Percentiles rank a stretch among this genome's conserved stretches.
phyloP scores from a whole-genome alignment of 352 stramenopile species.

The Peronosclerospora sorghi region DNA sequence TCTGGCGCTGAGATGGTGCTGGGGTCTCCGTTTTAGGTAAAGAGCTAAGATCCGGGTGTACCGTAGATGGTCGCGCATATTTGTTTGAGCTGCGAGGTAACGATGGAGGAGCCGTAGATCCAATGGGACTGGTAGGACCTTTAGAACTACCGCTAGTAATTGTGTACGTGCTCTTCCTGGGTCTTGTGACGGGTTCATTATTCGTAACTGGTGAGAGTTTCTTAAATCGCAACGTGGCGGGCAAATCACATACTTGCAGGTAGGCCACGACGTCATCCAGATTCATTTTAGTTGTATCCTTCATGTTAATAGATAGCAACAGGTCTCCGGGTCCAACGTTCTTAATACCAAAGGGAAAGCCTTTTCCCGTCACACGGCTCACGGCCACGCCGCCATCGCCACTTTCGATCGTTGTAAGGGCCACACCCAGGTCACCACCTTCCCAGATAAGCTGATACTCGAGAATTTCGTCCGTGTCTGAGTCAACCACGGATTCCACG shows the following conservation, averaged over 20 bases:
- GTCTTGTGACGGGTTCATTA: constrained; percentile 23
- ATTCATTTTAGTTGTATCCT: constrained; percentile 64
- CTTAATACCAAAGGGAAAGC: constrained; percentile 83
- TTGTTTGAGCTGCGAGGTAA: constrained; percentile 21
- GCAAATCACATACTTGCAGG: constrained; percentile 75
- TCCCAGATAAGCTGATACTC: constrained; percentile 87
- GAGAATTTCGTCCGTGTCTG: constrained; percentile 74
- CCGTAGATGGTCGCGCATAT: constrained; percentile 8
- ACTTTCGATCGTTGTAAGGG: constrained; percentile 65
- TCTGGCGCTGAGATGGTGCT: constrained; percentile 19
- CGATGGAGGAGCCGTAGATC: constrained; percentile 30
- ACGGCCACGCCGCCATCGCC: constrained; percentile 49
- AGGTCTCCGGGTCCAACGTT: constrained; percentile 74
- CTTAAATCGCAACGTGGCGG: constrained; percentile 79
- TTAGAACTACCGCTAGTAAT: constrained; percentile 41
- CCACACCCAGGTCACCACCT: constrained; percentile 71
- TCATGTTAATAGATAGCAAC: constrained; percentile 76
- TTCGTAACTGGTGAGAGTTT: constrained; percentile 58
- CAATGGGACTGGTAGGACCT: constrained; percentile 44
- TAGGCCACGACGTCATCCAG: constrained; percentile 77
- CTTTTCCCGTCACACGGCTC: constrained; percentile 76
- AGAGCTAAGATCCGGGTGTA: constrained; percentile 20
- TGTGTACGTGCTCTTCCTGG: constrained; percentile 51
- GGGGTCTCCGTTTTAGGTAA: constrained; percentile 20
- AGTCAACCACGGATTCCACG: constrained; percentile 73